Evolutionary conservation across 2,329 filamentous ascomycete species (phyloP), one percentile per base, ranked within the genome.

Genomic region (Stagonosporopsis tanaceti): DNA sequence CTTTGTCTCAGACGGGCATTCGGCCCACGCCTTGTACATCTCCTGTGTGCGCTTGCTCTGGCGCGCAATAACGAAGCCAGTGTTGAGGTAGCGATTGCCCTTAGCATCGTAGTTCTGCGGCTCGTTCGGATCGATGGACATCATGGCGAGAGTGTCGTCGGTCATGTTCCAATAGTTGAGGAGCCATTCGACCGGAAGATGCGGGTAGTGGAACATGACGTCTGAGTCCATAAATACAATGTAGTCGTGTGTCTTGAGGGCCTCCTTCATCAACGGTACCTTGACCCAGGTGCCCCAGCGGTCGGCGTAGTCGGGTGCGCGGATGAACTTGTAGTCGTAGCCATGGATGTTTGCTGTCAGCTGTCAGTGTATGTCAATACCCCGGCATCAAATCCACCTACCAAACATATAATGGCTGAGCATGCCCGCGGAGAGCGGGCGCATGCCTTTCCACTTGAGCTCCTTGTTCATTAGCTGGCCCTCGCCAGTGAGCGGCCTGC

Each of bases 151-250:
- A 0, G 78, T 82, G n/a, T 79, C 70, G 6, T 75, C 63, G 32
- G 70, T 76, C 64, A 82, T 76, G 54, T 80, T 76, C 81, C 81
- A 83, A 60, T 81, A 78, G 68, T 81, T 81, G 61, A 83, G 71
- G 4, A 83, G 77, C 78, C 80, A 83, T 63, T 83, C 81, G 30
- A 82, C 60, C 5, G 81, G 81, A 2, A 83, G 69, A 37, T 81
- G 75, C 1, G 77, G 77, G 61, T 82, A 77, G 39, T 77, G 75
- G 59, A 82, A 79, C 58, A 81, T 76, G 59, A 79, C 79, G 56
- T 83, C 81, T n/a, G 78, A 77, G 68, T 83, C 81, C 65, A 82
- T 73, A 62, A 82, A 82, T 57, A 83, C 75, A 12, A 76, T 74
- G 67, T 82, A 79, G 7, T 78, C 72, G 57, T 77, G 73, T 7